Base-by-base conservation (phyloP, 75 land plant species). In the Pinus tabuliformis region DNA sequence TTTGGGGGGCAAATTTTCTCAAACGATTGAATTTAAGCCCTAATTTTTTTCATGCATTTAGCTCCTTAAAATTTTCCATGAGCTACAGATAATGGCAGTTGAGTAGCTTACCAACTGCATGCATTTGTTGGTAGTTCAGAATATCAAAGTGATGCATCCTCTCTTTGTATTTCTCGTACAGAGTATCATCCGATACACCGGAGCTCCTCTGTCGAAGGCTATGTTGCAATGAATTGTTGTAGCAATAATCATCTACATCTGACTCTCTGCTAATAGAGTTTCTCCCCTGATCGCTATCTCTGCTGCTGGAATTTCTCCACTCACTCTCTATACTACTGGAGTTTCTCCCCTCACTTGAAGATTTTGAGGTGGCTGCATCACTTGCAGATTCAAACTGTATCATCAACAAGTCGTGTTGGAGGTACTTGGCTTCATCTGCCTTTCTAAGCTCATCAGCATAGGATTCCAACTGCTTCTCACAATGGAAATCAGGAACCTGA, bases 121-220 rank as follows among this genome's bases (percentile, higher is more conserved):
- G 77, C 56, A 91, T 77, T 52, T 63, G 84, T 57, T 86, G 80
- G 21, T 80, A 73, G 20, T 72, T 84, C 80, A 84, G 60, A 54
- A 81, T 82, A 82, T 91, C 93, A 73, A 88, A 91, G 75, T 84
- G 79, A 54, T 84, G 79, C 93, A 91, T 91, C 57, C 83, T 59
- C 76, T 91, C 87, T 16, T 85, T 83, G 58, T 89, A 91, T 22
- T 76, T 84, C 6, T 75, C 83, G 70, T 89, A 84, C 9, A 91
- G 61, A 24, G 81, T 77, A 64, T 82, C 87, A 62, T 82, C 86
- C 5, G 83, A 68, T 86, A 54, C 58, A 82, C n/a, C 30, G 70
- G 6, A 75, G 26, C 4, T 60, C 79, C 56, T 78, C 84, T 54
- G 70, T 68, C 49, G 22, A 68, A 39, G 68, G 39, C 68, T 64